These are phyloP conservation scores for Populus euphratica DNA, from an alignment of 345 rosid genomes.

Conservation along the genomic window DNA sequence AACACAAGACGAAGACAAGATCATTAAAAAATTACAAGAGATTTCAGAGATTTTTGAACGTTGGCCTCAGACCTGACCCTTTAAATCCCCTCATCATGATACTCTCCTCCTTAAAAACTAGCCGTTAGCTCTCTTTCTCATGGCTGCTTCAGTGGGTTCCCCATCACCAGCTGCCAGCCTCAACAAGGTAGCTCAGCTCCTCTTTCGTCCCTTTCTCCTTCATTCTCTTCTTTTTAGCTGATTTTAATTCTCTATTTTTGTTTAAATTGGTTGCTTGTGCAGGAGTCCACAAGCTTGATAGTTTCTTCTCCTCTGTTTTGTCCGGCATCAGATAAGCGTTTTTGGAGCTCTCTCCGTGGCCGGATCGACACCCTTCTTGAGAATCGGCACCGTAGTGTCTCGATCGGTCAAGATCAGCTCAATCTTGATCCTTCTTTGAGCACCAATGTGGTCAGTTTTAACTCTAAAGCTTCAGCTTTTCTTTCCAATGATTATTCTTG, in stretches of 20 bases:
- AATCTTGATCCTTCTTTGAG: conserved; percentile 15
- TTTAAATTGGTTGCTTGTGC: background rate
- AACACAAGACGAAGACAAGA: background rate
- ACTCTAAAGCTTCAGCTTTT: background rate
- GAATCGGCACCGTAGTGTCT: conserved; percentile 12
- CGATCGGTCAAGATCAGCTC: conserved; percentile 10
- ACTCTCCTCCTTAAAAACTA: conserved; percentile 8
- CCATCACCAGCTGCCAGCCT: conserved; percentile 38
- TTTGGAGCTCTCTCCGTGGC: conserved; percentile 50
- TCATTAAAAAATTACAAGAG: background rate
- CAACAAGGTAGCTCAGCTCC: conserved; percentile 24
- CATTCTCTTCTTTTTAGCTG: background rate
- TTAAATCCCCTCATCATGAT: background rate
- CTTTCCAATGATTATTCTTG: background rate
- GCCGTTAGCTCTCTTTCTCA: conserved; percentile 21
- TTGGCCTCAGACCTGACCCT: background rate
- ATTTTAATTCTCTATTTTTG: background rate
- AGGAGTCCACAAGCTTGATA: conserved; percentile 10
- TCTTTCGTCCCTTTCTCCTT: background rate
- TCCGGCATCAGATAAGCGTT: conserved; percentile 47
- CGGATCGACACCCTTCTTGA: conserved; percentile 43
- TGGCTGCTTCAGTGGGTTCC: conserved; percentile 56
- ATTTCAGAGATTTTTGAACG: conserved; percentile 7
- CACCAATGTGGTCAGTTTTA: conserved; percentile 19
- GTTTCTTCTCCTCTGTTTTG: conserved; percentile 32